These are phyloP conservation scores for Solidago caesia DNA, from an alignment of 129 eudicot genomes.

Conservation along the genomic window DNA sequence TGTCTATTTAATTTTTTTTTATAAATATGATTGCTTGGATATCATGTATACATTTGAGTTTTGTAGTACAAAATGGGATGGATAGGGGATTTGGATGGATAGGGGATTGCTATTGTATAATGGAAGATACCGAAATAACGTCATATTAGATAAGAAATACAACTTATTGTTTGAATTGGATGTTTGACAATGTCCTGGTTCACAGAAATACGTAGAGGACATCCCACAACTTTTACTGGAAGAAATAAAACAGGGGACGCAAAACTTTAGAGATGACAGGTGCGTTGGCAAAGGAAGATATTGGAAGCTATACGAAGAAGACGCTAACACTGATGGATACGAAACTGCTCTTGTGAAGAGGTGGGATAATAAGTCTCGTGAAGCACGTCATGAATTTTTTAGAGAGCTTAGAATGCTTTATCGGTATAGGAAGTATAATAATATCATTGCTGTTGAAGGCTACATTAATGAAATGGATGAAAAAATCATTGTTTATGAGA, in stretches of 20 bases:
- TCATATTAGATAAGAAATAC: no score
- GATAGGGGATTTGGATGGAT: no score
- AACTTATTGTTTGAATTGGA: no score
- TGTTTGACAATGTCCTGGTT: no score
- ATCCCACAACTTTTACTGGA: background rate
- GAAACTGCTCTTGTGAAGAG: background rate
- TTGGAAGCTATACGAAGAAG: background rate
- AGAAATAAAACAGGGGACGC: background rate
- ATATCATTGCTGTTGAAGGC: background rate
- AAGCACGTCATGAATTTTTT: background rate
- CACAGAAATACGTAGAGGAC: no score
- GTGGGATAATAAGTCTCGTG: background rate
- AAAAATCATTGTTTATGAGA: constrained; percentile 10
- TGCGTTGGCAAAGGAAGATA: background rate
- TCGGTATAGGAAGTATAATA: no score
- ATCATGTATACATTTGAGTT: no score
- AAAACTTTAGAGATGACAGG: background rate
- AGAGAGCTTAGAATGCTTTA: background rate
- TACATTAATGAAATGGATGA: constrained; percentile 5
- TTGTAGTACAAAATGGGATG: no score
- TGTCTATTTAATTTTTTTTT: no score
- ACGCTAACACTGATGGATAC: background rate
- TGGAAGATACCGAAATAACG: no score
- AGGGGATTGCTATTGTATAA: no score
- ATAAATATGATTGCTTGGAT: no score